These are phyloP conservation scores for Apiotrichum mycotoxinovorans DNA, from an alignment of 1,284 basidiomycete species.

Conservation along the genomic window DNA sequence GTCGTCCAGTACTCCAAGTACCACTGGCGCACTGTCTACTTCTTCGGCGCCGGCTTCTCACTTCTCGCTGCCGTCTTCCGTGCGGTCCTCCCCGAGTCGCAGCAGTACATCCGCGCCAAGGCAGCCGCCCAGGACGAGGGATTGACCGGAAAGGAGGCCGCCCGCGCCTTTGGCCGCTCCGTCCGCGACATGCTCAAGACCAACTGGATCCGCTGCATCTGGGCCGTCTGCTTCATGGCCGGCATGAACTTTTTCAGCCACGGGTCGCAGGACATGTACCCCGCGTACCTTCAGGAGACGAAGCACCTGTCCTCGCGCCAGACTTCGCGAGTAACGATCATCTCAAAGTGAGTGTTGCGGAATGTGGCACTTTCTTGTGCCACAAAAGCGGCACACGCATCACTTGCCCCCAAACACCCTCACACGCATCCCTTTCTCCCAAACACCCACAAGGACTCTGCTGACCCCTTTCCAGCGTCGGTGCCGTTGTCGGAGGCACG, in stretches of 20 bases:
- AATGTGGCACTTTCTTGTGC: slow-evolving; percentile 6
- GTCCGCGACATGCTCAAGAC: slow-evolving; percentile 66
- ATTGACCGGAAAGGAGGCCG: slow-evolving; percentile 53
- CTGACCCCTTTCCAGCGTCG: slow-evolving; percentile 13
- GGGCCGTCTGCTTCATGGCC: slow-evolving; percentile 58
- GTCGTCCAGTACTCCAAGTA: slow-evolving; percentile 37
- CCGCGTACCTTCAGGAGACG: slow-evolving; percentile 24
- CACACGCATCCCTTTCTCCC: no score
- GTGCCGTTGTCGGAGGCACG: slow-evolving; percentile 72
- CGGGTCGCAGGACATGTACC: slow-evolving; percentile 56
- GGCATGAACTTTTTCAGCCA: slow-evolving; percentile 84
- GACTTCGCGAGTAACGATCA: slow-evolving; percentile 79
- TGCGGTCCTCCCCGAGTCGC: slow-evolving; percentile 69
- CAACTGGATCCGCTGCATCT: slow-evolving; percentile 77
- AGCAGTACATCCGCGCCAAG: slow-evolving; percentile 58
- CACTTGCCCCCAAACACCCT: no score
- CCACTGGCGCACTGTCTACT: slow-evolving; percentile 53
- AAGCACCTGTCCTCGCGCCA: slow-evolving; percentile 48
- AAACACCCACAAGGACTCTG: slow-evolving; percentile 15
- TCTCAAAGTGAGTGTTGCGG: slow-evolving; percentile 52
- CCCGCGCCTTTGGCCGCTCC: slow-evolving; percentile 68
- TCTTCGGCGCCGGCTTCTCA: slow-evolving; percentile 60
- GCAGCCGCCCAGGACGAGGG: slow-evolving; percentile 42
- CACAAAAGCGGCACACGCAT: no score
- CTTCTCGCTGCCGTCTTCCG: slow-evolving; percentile 68